Conservation (phyloP, 331 rosid species). For the Saraca asoca region DNA sequence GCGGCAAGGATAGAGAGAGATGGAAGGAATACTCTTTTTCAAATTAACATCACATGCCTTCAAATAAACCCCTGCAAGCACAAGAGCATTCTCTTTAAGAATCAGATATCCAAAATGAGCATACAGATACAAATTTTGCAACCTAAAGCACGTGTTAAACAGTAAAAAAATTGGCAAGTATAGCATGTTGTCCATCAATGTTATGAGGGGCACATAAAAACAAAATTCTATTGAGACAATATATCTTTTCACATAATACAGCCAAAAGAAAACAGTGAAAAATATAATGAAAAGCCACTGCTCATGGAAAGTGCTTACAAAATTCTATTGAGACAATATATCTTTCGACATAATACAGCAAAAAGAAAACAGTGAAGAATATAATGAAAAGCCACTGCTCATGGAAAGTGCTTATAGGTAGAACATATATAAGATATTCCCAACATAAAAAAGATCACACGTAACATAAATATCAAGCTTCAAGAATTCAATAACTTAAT, state of each 20-base stretch:
- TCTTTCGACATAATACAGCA: not conserved
- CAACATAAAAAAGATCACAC: conserved; percentile 15
- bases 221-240: not conserved
- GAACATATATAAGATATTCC: not conserved
- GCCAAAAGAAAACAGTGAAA: conserved; percentile 1
- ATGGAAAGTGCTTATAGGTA: not conserved
- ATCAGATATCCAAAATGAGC: conserved; percentile 24
- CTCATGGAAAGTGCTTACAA: not conserved
- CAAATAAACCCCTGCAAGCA: conserved; percentile 79
- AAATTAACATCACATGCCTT: conserved; percentile 51
- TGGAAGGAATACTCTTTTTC: conserved; percentile 54
- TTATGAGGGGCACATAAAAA: conserved; percentile 20
- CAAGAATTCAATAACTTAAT: conserved; percentile 19
- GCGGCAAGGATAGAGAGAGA: conserved; percentile 75
- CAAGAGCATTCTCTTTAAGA: conserved; percentile 34
- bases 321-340: not conserved
- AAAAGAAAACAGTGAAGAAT: conserved; percentile 1
- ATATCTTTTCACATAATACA: not conserved
- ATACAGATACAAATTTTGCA: conserved; percentile 26
- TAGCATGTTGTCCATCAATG: conserved; percentile 14
- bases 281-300: not conserved
- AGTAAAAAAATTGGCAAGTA: conserved; percentile 6
- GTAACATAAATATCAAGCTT: conserved; percentile 23
- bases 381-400: not conserved
- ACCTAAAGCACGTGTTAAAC: conserved; percentile 6